Conservation (phyloP, 108 stramenopile genomes). For the Cyclotella baltica region DNA sequence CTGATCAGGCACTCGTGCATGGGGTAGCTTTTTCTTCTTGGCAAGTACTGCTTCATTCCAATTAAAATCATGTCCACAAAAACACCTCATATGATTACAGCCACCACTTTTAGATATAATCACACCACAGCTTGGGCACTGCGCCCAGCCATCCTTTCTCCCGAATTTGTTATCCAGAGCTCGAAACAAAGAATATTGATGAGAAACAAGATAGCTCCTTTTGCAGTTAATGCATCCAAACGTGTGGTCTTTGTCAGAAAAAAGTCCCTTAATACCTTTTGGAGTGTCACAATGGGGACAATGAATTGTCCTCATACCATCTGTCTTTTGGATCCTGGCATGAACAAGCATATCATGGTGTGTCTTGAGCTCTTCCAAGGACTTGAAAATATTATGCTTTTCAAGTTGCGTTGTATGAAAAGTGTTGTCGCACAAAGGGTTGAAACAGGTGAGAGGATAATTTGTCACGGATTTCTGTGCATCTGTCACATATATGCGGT, state of each 20-base stretch:
- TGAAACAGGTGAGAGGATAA: constrained; percentile 21
- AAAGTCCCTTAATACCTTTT: not conserved
- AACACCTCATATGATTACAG: constrained; percentile 44
- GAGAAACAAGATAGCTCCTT: constrained; percentile 1
- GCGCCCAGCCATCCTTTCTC: constrained; percentile 24
- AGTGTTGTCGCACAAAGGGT: constrained; percentile 5
- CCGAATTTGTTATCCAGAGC: constrained; percentile 19
- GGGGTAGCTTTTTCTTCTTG: not conserved
- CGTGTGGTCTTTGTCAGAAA: not conserved
- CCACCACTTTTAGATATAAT: constrained; percentile 36
- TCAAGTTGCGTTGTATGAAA: not conserved
- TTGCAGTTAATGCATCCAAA: constrained; percentile 30
- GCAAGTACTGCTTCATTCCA: constrained; percentile 18
- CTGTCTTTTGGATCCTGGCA: not conserved
- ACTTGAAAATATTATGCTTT: constrained; percentile 6
- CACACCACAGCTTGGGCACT: constrained; percentile 29
- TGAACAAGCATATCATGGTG: constrained; percentile 16
- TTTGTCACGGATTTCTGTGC: constrained; percentile 21
- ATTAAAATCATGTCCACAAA: constrained; percentile 16
- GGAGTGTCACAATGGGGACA: constrained; percentile 15
- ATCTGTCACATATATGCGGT: constrained; percentile 10
- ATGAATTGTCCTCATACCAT: constrained; percentile 18
- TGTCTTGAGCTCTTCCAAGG: constrained; percentile 4
- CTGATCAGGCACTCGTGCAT: constrained; percentile 13
- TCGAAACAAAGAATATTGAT: not conserved